Base-by-base conservation (phyloP, 306 rosid genomes). In the Mucuna pruriens region DNA sequence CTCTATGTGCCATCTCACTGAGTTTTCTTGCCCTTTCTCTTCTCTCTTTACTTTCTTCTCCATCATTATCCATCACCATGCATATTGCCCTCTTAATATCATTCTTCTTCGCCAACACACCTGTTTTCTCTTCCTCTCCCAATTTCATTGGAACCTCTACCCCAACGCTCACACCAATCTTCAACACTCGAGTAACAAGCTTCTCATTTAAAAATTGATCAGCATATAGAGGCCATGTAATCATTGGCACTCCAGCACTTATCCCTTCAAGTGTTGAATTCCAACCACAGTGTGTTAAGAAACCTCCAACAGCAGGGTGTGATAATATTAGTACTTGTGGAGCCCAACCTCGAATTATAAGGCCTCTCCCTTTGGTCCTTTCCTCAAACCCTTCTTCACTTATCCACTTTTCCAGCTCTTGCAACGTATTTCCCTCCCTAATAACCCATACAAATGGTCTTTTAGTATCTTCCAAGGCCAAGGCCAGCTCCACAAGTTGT, bases 201-300 rank as follows among this genome's bases (percentile, higher is more conserved):
- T 82, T 91, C 66, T 80, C 89, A 60, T 88, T 89, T 22, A 85
- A 42, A 25, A 92, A 81, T 10, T 92, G 95, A 6, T 92, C 97
- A 0, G 71, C 84, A 55, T 90, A 92, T 7, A 87, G 15, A 1
- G 97, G 95, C 97, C 93, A 92, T 0, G 95, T 89, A 2, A 85
- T 29, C 89, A 92, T 55, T 8, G 95, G 97, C n/a, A 90, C 60
- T 0, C 95, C 95, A 0, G 80, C 83, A 36, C 78, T 34, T 48
- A 90, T 55, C 40, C 86, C 97, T 82, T 90, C 95, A 0, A 86
- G 57, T 0, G 89, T 89, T 0, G 97, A 92, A 29, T 92, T 92
- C 94, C 97, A 92, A 5, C 94, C 97, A 48, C 93, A 89, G 3
- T 92, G 97, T 2, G 93, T 92, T 33, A 92, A 29, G 52, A 92